Base-by-base conservation (phyloP, 305 asterid genomes). In the Fraxinus sp. region DNA sequence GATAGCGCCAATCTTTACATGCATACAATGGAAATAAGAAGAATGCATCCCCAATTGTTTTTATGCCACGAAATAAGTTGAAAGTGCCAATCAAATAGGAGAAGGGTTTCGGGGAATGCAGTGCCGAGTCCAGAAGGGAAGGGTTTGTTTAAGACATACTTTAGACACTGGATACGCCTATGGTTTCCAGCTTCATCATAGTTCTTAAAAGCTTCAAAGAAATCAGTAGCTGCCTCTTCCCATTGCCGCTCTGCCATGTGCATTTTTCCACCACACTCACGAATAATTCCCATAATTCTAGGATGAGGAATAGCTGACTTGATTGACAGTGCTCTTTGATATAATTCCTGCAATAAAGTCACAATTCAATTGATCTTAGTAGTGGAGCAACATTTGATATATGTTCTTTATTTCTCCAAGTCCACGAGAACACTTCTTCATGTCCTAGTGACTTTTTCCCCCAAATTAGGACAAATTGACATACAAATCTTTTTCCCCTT, bases 231-330 rank as follows among this genome's bases (percentile, higher is more conserved):
- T 43, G 99, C 99, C 10, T 93, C 98, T 41, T 92, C 91, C 99
- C 98, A 96, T 80, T 92, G 98, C 79, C 98, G 86, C 93, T 94
- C 98, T 68, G 98, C 95, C 99, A 93, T 96, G 81, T 93, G 98
- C 99, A 96, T 96, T 90, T 96, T 96, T 22, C 99, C 99, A 86
- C 99, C 99, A 87, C 98, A 96, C 91, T 96, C 99, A 82, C 97
- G 98, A 88, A 96, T 94, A 77, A 96, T 94, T 52, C 98, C 99
- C 98, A 96, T 93, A 59, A 96, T 94, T 89, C 99, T 93, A 64
- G 99, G 99, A 91, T 96, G 99, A 86, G 99, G 98, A 36, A 96
- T 96, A 77, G 99, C 99, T 66, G 99, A 96, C 84, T 96, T 96
- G 74, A 96, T 92, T 26, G 99, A 90, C 46, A 96, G 87, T 77